A percentile compares a stretch with the other conserved stretches of the same genome.
These are phyloP conservation scores for Suillus brevipes DNA, from an alignment of 768 basidiomycete species.

Conservation along the genomic window DNA sequence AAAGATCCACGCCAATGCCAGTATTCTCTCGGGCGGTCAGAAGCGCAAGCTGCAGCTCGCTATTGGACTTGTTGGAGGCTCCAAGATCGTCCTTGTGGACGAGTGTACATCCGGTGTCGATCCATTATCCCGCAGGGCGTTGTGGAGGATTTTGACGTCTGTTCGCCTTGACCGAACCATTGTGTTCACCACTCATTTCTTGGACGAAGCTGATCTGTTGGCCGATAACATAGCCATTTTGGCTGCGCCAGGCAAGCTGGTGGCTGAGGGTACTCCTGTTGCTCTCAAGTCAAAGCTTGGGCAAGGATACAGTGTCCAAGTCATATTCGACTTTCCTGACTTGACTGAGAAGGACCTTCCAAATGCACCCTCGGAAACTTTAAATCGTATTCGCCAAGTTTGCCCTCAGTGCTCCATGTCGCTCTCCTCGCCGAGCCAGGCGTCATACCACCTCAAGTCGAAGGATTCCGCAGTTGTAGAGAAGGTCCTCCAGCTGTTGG, in stretches of 20 bases:
- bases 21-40: conserved; percentile 74
- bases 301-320: conserved; percentile 66
- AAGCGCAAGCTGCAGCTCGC: conserved; percentile 85
- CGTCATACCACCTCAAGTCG: conserved; percentile 58
- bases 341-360: conserved; percentile 27
- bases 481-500: conserved; percentile 54
- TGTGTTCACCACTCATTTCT: conserved; percentile 79
- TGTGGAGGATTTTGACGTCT: conserved; percentile 74
- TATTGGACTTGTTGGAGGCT: conserved; percentile 75
- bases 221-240: conserved; percentile 77
- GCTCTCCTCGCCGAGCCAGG: conserved; percentile 42
- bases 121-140: conserved; percentile 71
- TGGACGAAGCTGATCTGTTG: conserved; percentile 78
- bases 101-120: conserved; percentile 83
- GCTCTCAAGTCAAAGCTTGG: conserved; percentile 70
- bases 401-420: conserved; percentile 48
- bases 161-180: conserved; percentile 67
- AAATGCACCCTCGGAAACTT: conserved; percentile 30
- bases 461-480: conserved; percentile 58
- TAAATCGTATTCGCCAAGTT: conserved; percentile 42
- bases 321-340: conserved; percentile 43
- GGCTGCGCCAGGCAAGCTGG: conserved; percentile 70
- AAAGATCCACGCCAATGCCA: conserved; percentile 67
- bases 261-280: conserved; percentile 75
- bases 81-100: conserved; percentile 63